phyloP scores from a whole-genome alignment of 306 rosid genomes.

The Sechiopsis laciniata region DNA sequence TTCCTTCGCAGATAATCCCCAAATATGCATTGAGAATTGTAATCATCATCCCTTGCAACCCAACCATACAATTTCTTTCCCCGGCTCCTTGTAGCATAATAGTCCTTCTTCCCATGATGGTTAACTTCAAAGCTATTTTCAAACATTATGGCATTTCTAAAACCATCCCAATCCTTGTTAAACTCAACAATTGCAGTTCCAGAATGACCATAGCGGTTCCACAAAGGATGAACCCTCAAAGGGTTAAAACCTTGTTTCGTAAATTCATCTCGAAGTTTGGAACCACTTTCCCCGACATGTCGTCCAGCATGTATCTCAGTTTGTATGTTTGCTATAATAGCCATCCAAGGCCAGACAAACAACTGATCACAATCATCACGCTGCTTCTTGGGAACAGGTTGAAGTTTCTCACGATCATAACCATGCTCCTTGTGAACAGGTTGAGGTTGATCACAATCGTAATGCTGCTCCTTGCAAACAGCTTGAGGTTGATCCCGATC shows the following conservation, averaged over 20 bases:
- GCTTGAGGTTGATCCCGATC: not conserved
- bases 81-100: conserved; percentile 14
- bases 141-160: conserved; percentile 51
- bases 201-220: conserved; percentile 61
- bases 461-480: conserved; percentile 23
- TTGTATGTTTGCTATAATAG: conserved; percentile 55
- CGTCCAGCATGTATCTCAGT: conserved; percentile 41
- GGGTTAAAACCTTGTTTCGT: conserved; percentile 58
- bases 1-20: conserved; percentile 35
- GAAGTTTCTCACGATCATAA: not conserved
- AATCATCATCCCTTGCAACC: conserved; percentile 50
- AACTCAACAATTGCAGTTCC: conserved; percentile 66
- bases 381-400: conserved; percentile 3
- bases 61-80: conserved; percentile 58
- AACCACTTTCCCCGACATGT: conserved; percentile 56
- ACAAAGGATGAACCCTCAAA: conserved; percentile 50
- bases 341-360: conserved; percentile 71
- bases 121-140: conserved; percentile 50
- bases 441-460: not conserved
- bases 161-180: conserved; percentile 60
- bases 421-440: not conserved
- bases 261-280: conserved; percentile 53
- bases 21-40: conserved; percentile 15
- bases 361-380: not conserved
- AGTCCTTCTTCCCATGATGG: conserved; percentile 51